phyloP scores from a whole-genome alignment of 2,329 filamentous ascomycete species.

The Fusarium poae region DNA sequence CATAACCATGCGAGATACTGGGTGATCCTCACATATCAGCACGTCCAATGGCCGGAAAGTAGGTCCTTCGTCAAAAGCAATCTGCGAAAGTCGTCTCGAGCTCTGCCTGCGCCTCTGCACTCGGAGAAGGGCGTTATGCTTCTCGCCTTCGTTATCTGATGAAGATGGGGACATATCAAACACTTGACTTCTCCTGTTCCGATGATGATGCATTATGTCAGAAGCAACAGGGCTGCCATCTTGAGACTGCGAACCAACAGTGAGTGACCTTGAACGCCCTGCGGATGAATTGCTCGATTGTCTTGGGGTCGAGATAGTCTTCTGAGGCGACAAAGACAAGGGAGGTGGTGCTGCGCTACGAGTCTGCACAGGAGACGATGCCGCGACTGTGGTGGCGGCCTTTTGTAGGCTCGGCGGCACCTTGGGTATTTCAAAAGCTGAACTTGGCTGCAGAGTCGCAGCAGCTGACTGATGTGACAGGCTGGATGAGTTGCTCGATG shows the following conservation, averaged over 20 bases:
- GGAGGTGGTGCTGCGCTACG: constrained; percentile 65
- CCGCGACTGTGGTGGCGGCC: constrained; percentile 66
- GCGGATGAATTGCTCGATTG: constrained; percentile 72
- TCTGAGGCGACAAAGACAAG: constrained; percentile 72
- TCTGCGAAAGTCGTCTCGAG: constrained; percentile 92
- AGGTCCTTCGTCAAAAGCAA: constrained; percentile 85
- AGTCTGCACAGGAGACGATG: constrained; percentile 70
- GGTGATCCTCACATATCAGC: constrained; percentile 96
- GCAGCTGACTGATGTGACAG: constrained; percentile 79
- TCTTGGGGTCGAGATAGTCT: constrained; percentile 70
- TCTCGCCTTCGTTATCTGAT: constrained; percentile 95
- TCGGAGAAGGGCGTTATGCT: constrained; percentile 88
- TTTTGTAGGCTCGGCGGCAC: constrained; percentile 71
- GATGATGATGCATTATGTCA: constrained; percentile 79
- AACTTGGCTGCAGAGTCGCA: constrained; percentile 75
- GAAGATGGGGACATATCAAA: constrained; percentile 98
- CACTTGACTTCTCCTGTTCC: constrained; percentile 92
- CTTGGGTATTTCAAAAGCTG: constrained; percentile 79
- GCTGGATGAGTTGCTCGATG: constrained; percentile 88
- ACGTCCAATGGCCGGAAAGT: constrained; percentile 92
- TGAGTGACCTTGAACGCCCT: constrained; percentile 85
- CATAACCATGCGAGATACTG: constrained; percentile 98
- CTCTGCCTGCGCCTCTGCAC: constrained; percentile 96
- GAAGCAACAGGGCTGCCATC: constrained; percentile 83
- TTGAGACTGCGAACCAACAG: constrained; percentile 94